These are phyloP conservation scores for Otatea glauca DNA, from an alignment of 176 grass and related monocot genomes.

Conservation along the genomic window DNA sequence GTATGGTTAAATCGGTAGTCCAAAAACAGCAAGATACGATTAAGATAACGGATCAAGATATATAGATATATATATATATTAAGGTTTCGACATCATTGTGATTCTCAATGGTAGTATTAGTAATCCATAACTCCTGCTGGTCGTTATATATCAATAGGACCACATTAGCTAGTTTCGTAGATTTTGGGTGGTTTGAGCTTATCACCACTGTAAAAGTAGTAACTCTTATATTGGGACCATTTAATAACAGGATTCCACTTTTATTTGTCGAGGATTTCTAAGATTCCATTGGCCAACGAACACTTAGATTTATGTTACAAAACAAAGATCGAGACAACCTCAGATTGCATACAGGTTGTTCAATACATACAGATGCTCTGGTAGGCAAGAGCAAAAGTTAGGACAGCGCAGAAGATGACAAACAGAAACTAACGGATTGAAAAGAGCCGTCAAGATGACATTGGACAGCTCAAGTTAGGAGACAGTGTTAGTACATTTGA, in stretches of 20 bases:
- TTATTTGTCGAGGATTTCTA: neutral
- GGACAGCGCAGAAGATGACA: neutral
- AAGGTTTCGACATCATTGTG: too few species aligned
- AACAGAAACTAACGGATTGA: neutral
- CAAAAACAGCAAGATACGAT: too few species aligned
- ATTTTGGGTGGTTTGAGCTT: too few species aligned
- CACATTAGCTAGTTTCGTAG: too few species aligned
- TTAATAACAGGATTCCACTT: neutral
- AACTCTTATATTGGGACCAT: too few species aligned
- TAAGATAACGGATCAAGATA: too few species aligned
- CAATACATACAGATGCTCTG: neutral
- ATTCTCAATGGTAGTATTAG: too few species aligned
- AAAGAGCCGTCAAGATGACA: neutral
- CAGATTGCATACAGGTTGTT: neutral
- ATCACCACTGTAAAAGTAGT: too few species aligned
- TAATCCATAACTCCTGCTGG: too few species aligned
- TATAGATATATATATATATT: too few species aligned
- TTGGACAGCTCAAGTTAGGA: neutral
- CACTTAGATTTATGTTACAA: neutral
- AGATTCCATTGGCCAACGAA: neutral
- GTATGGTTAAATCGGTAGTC: too few species aligned
- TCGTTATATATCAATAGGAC: too few species aligned
- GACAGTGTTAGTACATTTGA: neutral
- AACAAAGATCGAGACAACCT: neutral
- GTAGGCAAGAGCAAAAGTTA: neutral